A percentile compares a stretch with the other conserved stretches of the same genome.
These are phyloP conservation scores for Tuber umbilicatum DNA, from an alignment of 495 filamentous ascomycete species.

Conservation along the genomic window DNA sequence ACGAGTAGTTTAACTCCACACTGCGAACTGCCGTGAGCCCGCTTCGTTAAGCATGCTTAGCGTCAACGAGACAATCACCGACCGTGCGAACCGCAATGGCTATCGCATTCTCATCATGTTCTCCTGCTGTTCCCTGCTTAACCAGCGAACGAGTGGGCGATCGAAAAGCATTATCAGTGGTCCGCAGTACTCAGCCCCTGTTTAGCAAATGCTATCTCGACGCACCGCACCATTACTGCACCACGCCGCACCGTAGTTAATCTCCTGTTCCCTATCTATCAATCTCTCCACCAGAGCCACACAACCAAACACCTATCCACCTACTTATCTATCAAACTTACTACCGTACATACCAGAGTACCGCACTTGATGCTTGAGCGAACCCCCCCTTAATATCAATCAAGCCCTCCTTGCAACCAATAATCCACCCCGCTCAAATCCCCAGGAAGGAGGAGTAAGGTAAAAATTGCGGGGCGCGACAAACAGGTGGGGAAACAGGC, in stretches of 20 bases:
- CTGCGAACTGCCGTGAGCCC: not conserved
- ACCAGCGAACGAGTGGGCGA: not conserved
- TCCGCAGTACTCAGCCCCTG: not conserved
- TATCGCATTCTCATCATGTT: not conserved
- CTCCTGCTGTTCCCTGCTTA: not conserved
- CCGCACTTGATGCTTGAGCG: not conserved
- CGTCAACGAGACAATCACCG: not conserved
- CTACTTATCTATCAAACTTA: not conserved
- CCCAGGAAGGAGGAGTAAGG: not conserved
- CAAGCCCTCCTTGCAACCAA: not conserved
- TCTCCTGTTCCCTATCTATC: not conserved
- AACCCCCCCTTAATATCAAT: conserved; percentile 1
- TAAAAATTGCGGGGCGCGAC: not conserved
- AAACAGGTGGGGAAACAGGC: conserved; percentile 8
- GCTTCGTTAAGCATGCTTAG: not conserved
- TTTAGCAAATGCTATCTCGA: not conserved
- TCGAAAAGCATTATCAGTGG: not conserved
- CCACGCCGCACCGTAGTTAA: not conserved
- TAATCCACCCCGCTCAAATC: not conserved
- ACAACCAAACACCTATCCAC: not conserved
- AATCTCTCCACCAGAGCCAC: not conserved
- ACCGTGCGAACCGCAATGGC: not conserved
- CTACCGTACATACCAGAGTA: not conserved
- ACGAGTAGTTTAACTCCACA: not conserved
- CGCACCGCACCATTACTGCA: not conserved